Evolutionary conservation across 192 early-diverging fungal species (phyloP), one percentile per base, ranked within the genome.

Genomic region (Coemansia sp.): DNA sequence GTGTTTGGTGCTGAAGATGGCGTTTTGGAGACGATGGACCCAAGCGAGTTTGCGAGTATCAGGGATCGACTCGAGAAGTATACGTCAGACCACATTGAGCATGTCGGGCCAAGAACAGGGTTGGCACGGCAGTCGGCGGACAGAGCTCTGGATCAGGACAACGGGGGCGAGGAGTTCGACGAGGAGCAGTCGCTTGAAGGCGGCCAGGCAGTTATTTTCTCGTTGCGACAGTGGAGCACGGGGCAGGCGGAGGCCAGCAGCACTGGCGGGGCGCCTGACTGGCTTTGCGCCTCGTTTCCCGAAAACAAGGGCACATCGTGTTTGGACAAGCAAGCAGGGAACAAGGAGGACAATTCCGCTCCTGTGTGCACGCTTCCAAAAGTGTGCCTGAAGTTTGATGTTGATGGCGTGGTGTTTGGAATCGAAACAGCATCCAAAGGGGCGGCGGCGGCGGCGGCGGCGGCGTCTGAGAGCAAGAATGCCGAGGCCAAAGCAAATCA

Each of bases 381-480:
- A 2, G 76, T 91, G 0, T 90, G 88, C 63, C 57, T 90, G 10
- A 85, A 86, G 50, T 75, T 80, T 25, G 90, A 93, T 70, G 86
- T 93, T 8, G 91, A 93, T 71, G 91, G 89, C 9, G 56, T 87
- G 0, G 87, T 91, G 5, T 92, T 89, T 74, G 45, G 71, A 6
- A 72, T 90, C 69, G 20, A 8, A 14, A 38, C 56, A 13, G 14
- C 48, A 45, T 54, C 32, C 20, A 22, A 54, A 20, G 38, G 37
- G 67, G 74, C 7, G 75, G 71, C 55, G 42, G 25, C 12, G 20
- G 20, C 12, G 20, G 20, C 20, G 20, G 20, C 20, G 40, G 14
- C 39, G 42, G 13, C 64, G 67, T 13, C 51, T 40, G 16, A 14
- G 7, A 5, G 22, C 10, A 55, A 65, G 38, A 10, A 43, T n/a